Conservation (phyloP, 2,329 filamentous ascomycete species). For the Aspergillus brunneoviolaceus region DNA sequence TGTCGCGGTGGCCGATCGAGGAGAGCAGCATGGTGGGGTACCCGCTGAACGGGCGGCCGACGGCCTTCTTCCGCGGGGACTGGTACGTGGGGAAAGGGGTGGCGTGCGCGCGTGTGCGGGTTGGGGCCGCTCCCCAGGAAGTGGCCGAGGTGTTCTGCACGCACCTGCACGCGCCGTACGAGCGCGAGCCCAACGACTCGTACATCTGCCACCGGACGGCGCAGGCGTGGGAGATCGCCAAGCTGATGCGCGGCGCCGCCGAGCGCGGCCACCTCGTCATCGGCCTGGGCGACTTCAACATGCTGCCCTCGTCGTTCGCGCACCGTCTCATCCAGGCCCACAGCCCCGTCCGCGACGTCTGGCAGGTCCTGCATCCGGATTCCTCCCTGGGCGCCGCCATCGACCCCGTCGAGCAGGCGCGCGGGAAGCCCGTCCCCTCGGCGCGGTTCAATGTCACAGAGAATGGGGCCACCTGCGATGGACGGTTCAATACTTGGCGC, state of each 20-base stretch:
- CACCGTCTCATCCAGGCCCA: slow-evolving; percentile 79
- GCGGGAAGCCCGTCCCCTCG: slow-evolving; percentile 67
- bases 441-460: slow-evolving; percentile 74
- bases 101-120: slow-evolving; percentile 75
- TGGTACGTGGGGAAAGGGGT: slow-evolving; percentile 97
- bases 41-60: slow-evolving; percentile 88
- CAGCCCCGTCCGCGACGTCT: slow-evolving; percentile 75
- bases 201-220: slow-evolving; percentile 89
- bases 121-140: slow-evolving; percentile 63
- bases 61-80: slow-evolving; percentile 90
- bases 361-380: slow-evolving; percentile 79
- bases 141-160: slow-evolving; percentile 90
- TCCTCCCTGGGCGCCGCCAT: slow-evolving; percentile 75
- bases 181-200: slow-evolving; percentile 72
- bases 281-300: slow-evolving; percentile 92
- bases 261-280: slow-evolving; percentile 81
- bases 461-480: slow-evolving; percentile 87
- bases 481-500: slow-evolving; percentile 86
- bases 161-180: slow-evolving; percentile 87
- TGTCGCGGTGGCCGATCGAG: slow-evolving; percentile 89
- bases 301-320: slow-evolving; percentile 81
- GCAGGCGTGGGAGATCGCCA: slow-evolving; percentile 93
- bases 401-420: slow-evolving; percentile 64
- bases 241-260: slow-evolving; percentile 77
- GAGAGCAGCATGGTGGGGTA: slow-evolving; percentile 85